Base-by-base conservation (phyloP, 1,284 basidiomycete genomes). In the Heliocybe sulcata region DNA sequence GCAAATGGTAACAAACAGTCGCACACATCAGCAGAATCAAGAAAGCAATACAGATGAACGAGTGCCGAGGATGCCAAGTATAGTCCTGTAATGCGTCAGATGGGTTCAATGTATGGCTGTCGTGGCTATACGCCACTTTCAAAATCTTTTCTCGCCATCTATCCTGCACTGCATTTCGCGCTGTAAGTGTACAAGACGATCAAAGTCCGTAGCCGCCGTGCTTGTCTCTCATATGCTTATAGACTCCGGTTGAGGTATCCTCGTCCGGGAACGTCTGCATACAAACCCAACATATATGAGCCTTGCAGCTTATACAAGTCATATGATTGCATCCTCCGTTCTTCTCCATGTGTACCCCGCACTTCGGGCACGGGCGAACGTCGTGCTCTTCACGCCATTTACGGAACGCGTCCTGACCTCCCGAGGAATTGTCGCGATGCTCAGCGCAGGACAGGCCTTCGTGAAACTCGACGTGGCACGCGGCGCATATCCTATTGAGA, bases 211-310 rank as follows among this genome's bases (percentile, higher is more conserved):
- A 79, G 10, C 75, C 69, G 1, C 81, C 81, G 59, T 83, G 81
- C 52, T 63, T 63, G 1, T 54, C 35, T 3, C 75, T 75, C 81
- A 83, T 84, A 59, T 83, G 81, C 0, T 72, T 72, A 58, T 84
- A 84, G n/a, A 84, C 79, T 8, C 76, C 77, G 16, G 80, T 69
- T 3, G 82, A 79, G 23, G 70, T 69, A n/a, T 49, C 47, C 47
- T 25, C 27, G n/a, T 49, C 47, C 0, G 77, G 72, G 67, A 90
- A 90, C 29, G 83, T 85, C 64, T 75, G 67, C 64, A 85, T 62
- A 64, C 87, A 90, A 14, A 80, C 79, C 88, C 88, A 90, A 58
- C 87, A 90, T 1, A 83, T 85, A 63, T 90, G 87, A 1, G 84
- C 81, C 60, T 79, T 75, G 65, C 87, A 90, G 31, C 77, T 74